Conservation (phyloP, 805 yeast species). For the Yarrowia sp. region DNA sequence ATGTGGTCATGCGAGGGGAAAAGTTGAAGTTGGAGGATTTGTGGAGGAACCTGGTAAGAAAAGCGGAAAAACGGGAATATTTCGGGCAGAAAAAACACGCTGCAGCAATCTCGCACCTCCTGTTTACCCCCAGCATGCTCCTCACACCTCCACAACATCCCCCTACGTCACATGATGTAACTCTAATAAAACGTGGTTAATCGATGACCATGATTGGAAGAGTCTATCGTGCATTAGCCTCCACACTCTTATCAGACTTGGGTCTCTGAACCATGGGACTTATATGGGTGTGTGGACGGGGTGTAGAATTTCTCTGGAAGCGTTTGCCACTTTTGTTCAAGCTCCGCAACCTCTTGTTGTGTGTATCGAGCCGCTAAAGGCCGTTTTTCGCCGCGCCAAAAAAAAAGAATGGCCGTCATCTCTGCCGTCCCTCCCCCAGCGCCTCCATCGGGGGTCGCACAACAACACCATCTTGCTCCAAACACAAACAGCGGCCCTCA, state of each 20-base stretch:
- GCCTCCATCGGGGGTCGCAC: neutral
- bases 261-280: neutral
- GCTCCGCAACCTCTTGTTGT: too few species aligned
- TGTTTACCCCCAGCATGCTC: neutral
- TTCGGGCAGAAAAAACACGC: too few species aligned
- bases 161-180: neutral
- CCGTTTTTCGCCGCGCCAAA: too few species aligned
- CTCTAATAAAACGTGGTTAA: constrained; percentile 23
- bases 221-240: neutral
- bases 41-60: too few species aligned
- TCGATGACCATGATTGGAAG: constrained; percentile 8
- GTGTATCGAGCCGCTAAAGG: too few species aligned
- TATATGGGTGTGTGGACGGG: constrained; percentile 24
- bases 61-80: too few species aligned
- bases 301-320: neutral
- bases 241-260: constrained; percentile 15
- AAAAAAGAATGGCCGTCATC: neutral
- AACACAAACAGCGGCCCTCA: constrained; percentile 25
- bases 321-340: neutral
- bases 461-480: neutral
- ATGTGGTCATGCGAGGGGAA: constrained; percentile 34
- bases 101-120: neutral
- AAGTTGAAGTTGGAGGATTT: neutral
- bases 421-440: neutral
- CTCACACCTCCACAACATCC: neutral